Evolutionary conservation across 305 asterid genomes (phyloP).

Genomic region (Ajuga reptans): DNA sequence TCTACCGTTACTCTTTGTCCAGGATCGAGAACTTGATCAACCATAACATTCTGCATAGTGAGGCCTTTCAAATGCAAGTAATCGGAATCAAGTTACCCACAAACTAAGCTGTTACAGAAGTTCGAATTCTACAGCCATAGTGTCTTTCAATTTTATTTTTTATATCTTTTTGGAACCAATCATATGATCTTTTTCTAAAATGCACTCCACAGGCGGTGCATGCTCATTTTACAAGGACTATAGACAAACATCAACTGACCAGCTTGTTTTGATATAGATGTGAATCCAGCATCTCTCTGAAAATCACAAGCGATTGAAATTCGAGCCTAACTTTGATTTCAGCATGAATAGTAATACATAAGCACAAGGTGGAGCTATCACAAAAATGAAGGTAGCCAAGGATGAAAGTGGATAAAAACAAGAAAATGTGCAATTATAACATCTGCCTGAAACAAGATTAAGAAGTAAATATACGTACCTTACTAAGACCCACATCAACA

Average conservation of each 20-base stretch:
- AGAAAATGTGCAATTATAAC: neutral
- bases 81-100: slow-evolving; percentile 3
- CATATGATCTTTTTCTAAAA: neutral
- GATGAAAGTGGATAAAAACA: neutral
- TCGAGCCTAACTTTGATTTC: neutral
- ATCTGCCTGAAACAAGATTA: slow-evolving; percentile 19
- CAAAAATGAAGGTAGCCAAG: neutral
- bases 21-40: slow-evolving; percentile 64
- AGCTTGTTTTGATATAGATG: neutral
- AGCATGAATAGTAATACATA: neutral
- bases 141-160: no score
- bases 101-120: neutral
- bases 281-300: neutral
- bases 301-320: neutral
- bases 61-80: slow-evolving; percentile 15
- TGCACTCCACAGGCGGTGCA: neutral
- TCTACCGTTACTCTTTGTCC: slow-evolving; percentile 91
- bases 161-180: no score
- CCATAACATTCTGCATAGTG: slow-evolving; percentile 52
- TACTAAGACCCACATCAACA: slow-evolving; percentile 88
- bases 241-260: neutral
- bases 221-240: neutral
- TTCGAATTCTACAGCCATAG: neutral
- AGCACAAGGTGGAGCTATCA: neutral
- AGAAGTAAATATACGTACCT: slow-evolving; percentile 38